A percentile compares a stretch with the other conserved stretches of the same genome.
These are phyloP conservation scores for Panicum miliaceum DNA, from an alignment of 176 grass and related monocot genomes.

Conservation along the genomic window DNA sequence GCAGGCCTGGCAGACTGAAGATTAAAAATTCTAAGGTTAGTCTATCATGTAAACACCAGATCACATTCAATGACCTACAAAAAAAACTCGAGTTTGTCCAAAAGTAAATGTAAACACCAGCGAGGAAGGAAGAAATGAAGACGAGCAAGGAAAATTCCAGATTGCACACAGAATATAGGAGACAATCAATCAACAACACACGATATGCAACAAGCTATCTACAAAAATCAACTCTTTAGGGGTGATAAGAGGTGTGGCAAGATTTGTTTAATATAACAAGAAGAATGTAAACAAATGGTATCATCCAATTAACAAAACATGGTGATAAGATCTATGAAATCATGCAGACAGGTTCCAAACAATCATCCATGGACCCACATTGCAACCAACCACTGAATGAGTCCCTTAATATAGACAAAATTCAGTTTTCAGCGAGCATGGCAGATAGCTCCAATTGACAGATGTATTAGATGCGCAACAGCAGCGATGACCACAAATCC, in stretches of 20 bases:
- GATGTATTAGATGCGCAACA: slow-evolving; percentile 44
- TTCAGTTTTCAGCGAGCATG: slow-evolving; percentile 30
- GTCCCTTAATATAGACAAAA: slow-evolving; percentile 39
- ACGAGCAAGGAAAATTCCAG: neutral
- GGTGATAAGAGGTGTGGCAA: neutral
- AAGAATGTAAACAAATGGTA: neutral
- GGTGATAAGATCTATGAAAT: neutral
- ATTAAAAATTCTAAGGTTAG: neutral
- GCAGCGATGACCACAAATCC: slow-evolving; percentile 45
- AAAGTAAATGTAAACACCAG: neutral
- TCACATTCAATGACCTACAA: neutral
- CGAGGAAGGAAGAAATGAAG: neutral
- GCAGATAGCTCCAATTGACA: slow-evolving; percentile 44
- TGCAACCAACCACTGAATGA: neutral
- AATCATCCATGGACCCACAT: slow-evolving; percentile 31
- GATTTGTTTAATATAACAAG: neutral
- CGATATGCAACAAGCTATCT: neutral
- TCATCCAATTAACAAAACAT: neutral
- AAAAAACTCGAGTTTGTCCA: neutral
- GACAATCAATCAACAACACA: neutral
- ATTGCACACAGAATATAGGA: neutral
- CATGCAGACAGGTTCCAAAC: neutral
- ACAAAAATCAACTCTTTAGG: neutral
- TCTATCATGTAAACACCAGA: neutral
- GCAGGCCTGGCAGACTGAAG: neutral